Conservation (phyloP, 257 asterid genomes). For the Buddleja alternifolia region DNA sequence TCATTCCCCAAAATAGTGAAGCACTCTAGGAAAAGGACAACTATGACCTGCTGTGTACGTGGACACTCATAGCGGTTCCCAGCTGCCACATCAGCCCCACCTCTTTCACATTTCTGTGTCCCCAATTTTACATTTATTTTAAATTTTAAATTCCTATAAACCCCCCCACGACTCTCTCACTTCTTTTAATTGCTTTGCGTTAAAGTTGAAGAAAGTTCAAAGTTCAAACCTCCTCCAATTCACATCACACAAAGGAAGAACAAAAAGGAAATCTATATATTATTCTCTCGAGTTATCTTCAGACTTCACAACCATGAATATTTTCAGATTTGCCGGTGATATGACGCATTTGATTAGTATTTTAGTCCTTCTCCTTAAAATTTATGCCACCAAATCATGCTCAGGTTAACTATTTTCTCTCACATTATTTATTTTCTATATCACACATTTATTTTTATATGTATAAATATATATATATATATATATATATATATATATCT, state of each 20-base stretch:
- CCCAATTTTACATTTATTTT: not conserved
- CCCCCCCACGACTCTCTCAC: constrained; percentile 16
- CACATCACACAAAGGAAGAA: not conserved
- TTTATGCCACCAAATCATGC: constrained; percentile 92
- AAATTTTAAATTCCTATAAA: constrained; percentile 21
- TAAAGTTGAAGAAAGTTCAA: constrained; percentile 19
- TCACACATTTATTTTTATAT: constrained; percentile 10
- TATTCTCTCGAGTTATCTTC: not conserved
- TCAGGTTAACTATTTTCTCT: constrained; percentile 57
- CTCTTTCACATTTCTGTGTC: not conserved
- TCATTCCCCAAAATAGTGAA: not conserved
- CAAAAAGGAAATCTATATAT: not conserved
- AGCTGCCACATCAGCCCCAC: constrained; percentile 39
- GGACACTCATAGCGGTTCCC: constrained; percentile 16
- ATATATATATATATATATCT: not conserved
- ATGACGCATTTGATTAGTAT: constrained; percentile 92
- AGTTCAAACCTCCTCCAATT: constrained; percentile 24
- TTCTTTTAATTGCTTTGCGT: constrained; percentile 21
- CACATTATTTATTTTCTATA: constrained; percentile 8
- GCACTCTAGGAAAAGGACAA: not conserved
- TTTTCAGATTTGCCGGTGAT: constrained; percentile 91
- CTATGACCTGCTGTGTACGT: constrained; percentile 19
- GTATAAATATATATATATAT: not conserved
- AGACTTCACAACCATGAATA: constrained; percentile 54
- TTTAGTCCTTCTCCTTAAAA: constrained; percentile 86